Evolutionary conservation across 495 filamentous ascomycete species (phyloP).

Genomic region (Penicillium canariense): DNA sequence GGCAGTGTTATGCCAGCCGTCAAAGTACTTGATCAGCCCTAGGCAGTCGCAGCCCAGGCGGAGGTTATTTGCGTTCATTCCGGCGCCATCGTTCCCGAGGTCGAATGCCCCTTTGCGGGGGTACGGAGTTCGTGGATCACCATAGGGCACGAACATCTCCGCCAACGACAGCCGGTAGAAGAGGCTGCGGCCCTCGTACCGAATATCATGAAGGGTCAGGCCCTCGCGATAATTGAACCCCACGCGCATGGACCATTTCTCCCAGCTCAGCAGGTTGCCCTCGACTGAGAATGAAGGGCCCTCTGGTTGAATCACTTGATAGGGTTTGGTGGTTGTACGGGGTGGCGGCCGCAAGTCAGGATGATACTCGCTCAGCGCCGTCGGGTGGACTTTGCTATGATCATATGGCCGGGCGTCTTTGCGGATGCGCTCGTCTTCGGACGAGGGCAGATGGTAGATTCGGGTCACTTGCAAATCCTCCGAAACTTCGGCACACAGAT

Average conservation of each 20-base stretch:
- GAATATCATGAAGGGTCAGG: slow-evolving; percentile 59
- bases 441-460: slow-evolving; percentile 38
- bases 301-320: slow-evolving; percentile 73
- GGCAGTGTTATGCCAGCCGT: slow-evolving; percentile 51
- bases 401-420: slow-evolving; percentile 25
- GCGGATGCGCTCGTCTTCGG: slow-evolving; percentile 24
- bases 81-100: slow-evolving; percentile 64
- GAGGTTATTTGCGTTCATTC: slow-evolving; percentile 66
- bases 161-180: slow-evolving; percentile 70
- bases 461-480: slow-evolving; percentile 56
- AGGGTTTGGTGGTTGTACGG: slow-evolving; percentile 64
- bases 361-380: slow-evolving; percentile 60
- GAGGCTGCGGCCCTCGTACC: slow-evolving; percentile 62
- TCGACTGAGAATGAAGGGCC: slow-evolving; percentile 63
- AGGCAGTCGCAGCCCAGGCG: slow-evolving; percentile 60
- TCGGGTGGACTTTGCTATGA: slow-evolving; percentile 41
- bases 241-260: slow-evolving; percentile 66
- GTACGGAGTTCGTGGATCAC: slow-evolving; percentile 61
- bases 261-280: slow-evolving; percentile 53
- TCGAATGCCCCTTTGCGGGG: slow-evolving; percentile 69
- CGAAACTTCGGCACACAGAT: slow-evolving; percentile 64
- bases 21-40: slow-evolving; percentile 62
- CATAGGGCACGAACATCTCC: slow-evolving; percentile 73
- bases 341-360: slow-evolving; percentile 50
- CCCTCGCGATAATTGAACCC: slow-evolving; percentile 66